Conservation (phyloP, 1,284 basidiomycete genomes). For the Sporisorium exsertum region DNA sequence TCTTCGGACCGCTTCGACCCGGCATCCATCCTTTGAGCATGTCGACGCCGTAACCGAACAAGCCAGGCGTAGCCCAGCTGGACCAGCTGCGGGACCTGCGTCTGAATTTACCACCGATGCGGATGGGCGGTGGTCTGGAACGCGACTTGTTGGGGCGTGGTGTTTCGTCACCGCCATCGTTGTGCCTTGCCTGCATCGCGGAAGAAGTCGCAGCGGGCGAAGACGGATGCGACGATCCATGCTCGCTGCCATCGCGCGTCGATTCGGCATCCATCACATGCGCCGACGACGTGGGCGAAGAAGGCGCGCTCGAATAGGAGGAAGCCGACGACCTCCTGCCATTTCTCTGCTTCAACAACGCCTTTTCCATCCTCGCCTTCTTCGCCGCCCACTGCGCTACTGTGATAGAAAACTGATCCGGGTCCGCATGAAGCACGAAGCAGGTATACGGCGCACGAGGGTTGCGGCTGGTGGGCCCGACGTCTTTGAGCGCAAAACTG, state of each 20-base stretch:
- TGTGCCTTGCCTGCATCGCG: not conserved
- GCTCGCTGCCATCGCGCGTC: constrained; percentile 13
- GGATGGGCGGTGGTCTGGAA: constrained; percentile 27
- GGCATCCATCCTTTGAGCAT: constrained; percentile 60
- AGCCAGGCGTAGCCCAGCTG: constrained; percentile 47
- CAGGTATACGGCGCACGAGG: constrained; percentile 51
- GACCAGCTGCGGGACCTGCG: constrained; percentile 48
- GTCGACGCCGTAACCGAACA: constrained; percentile 53
- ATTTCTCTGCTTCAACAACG: constrained; percentile 24
- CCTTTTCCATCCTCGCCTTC: constrained; percentile 46
- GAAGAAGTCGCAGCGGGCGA: constrained; percentile 4
- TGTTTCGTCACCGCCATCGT: constrained; percentile 28
- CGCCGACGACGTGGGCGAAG: constrained; percentile 26
- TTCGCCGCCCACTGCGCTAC: constrained; percentile 54
- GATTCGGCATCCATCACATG: constrained; percentile 19
- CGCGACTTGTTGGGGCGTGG: constrained; percentile 19
- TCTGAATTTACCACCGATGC: constrained; percentile 12
- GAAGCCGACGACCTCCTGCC: constrained; percentile 2
- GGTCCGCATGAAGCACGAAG: constrained; percentile 48
- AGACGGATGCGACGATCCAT: constrained; percentile 8
- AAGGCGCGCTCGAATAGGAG: constrained; percentile 21
- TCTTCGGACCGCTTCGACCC: constrained; percentile 26
- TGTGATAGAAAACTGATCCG: constrained; percentile 44
- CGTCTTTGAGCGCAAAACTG: constrained; percentile 41
- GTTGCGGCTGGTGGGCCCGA: constrained; percentile 30